phyloP scores from a whole-genome alignment of 1,284 basidiomycete species.

The Xerocomus nothofagi region DNA sequence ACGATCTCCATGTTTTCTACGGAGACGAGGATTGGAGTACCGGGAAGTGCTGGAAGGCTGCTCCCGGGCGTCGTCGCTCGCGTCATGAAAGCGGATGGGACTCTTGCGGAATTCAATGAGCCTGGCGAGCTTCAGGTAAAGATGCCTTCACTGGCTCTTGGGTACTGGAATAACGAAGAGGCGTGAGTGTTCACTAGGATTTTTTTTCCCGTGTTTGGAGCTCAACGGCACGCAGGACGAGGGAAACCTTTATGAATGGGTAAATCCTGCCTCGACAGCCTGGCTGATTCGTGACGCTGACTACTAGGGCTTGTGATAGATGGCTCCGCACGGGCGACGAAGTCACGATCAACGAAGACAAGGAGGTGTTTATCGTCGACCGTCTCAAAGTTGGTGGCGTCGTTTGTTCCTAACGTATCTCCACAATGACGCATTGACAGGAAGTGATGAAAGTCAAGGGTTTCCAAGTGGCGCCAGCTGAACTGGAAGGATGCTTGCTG shows the following conservation, averaged over 20 bases:
- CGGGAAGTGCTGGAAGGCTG: constrained; percentile 58
- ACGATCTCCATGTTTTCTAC: constrained; percentile 50
- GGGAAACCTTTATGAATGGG: constrained; percentile 56
- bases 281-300: constrained; percentile 23
- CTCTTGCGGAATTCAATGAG: constrained; percentile 55
- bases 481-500: constrained; percentile 71
- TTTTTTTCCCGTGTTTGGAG: neutral
- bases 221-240: constrained; percentile 40
- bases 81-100: constrained; percentile 62
- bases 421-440: constrained; percentile 28
- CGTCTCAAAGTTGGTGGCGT: constrained; percentile 56
- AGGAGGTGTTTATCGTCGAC: constrained; percentile 65
- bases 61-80: constrained; percentile 51
- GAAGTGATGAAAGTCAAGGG: constrained; percentile 68
- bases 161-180: constrained; percentile 58
- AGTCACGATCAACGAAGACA: constrained; percentile 54
- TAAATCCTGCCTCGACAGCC: constrained; percentile 19
- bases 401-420: neutral
- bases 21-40: constrained; percentile 47
- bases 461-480: constrained; percentile 68
- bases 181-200: constrained; percentile 51
- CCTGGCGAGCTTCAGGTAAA: constrained; percentile 61
- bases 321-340: constrained; percentile 75
- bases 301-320: constrained; percentile 36
- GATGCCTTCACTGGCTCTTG: constrained; percentile 55